Evolutionary conservation across 129 eudicot species (phyloP), one percentile per base, ranked within the genome.

Genomic region (Oenanthe sinensis): DNA sequence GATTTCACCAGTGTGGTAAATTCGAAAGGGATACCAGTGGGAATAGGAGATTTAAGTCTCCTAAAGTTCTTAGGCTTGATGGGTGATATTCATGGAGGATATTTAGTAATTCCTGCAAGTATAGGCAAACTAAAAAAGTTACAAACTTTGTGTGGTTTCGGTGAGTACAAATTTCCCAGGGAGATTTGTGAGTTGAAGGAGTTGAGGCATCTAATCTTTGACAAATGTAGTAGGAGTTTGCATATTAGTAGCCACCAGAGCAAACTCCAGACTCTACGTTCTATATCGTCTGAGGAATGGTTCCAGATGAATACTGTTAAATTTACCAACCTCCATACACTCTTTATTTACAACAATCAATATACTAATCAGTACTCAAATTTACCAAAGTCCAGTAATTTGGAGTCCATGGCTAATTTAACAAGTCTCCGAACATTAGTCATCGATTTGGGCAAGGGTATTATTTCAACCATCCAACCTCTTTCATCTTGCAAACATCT

Each of bases 81-180:
- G 44, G 4, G 4, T 30, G 20, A 19, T 30, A 2, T 0, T 15
- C 0, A 0, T 11, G 0, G 1, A 4, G 1, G 0, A 28, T 0
- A 2, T 37, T 4, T 37, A 6, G 40, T 12, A 3, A 33, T 68
- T 33, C 73, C 73, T 37, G 1, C 73, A 68, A 68, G 42, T 17
- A 33, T 68, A 68, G 44, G 73, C 44, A 68, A 68, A 17, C 39
- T 68, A 3, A 68, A 68, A 68, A 68, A 6, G 4, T 7, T 63
- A 16, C 44, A 68, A 68, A 68, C 42, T 14, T 33, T 68, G 22
- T 1, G 1, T 5, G 73, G 42, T 68, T 5, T 4, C 0, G 8
- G 0, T 4, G 0, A 1, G 3, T 68, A 30, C 44, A 12, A 1
- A 68, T 68, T 68, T 37, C 73, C 73, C 6, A 33, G 5, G 1